Evolutionary conservation across 306 rosid genomes (phyloP).

Genomic region (Luffa acutangula): DNA sequence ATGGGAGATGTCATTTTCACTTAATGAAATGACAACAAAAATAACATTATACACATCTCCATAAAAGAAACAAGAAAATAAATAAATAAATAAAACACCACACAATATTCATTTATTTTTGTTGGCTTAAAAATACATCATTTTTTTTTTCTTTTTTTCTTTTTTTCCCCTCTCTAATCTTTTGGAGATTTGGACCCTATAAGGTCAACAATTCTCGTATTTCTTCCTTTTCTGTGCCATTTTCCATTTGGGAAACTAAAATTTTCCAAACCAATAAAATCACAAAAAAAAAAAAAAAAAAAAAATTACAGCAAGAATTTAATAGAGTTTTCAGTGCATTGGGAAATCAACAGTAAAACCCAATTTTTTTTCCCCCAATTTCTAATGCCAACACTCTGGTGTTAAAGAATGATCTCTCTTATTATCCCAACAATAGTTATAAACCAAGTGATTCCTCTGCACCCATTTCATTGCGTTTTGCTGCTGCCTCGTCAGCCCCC

Average conservation of each 20-base stretch:
- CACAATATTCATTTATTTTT: slow-evolving; percentile 6
- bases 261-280: background rate
- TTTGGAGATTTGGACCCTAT: background rate
- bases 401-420: slow-evolving; percentile 77
- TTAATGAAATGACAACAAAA: background rate
- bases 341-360: background rate
- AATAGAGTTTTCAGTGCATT: background rate
- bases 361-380: background rate
- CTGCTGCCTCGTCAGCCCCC: slow-evolving; percentile 62
- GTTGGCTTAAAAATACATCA: background rate
- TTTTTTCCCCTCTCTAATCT: background rate
- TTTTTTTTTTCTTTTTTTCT: background rate
- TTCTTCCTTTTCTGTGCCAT: background rate
- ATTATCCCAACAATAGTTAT: slow-evolving; percentile 68
- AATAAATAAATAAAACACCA: background rate
- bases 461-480: slow-evolving; percentile 70
- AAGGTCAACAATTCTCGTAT: slow-evolving; percentile 2
- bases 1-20: background rate
- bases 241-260: background rate
- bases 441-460: slow-evolving; percentile 62
- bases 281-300: background rate
- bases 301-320: background rate
- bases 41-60: background rate
- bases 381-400: slow-evolving; percentile 67
- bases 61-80: background rate